phyloP scores from a whole-genome alignment of 768 basidiomycete species.

The Harrya chromipes region DNA sequence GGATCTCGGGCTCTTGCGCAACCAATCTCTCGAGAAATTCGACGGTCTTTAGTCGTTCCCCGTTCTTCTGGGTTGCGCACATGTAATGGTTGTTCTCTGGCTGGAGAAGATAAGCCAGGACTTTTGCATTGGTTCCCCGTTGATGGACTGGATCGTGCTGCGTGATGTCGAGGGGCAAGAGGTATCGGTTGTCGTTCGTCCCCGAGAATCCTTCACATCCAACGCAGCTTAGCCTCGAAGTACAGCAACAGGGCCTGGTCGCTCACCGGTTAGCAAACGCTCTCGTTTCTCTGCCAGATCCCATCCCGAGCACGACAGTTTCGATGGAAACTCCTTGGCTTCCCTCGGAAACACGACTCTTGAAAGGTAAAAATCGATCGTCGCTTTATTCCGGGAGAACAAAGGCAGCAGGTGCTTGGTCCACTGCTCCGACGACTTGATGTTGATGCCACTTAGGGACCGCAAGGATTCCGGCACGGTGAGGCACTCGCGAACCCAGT shows the following conservation, averaged over 20 bases:
- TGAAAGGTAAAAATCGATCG: constrained; percentile 28
- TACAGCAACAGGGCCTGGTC: background rate
- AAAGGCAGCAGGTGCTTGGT: constrained; percentile 8
- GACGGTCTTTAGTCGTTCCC: constrained; percentile 10
- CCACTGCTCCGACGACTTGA: constrained; percentile 23
- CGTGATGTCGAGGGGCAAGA: constrained; percentile 28
- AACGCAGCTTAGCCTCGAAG: background rate
- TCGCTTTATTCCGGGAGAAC: constrained; percentile 18
- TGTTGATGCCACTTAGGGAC: constrained; percentile 21
- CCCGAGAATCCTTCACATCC: constrained; percentile 20
- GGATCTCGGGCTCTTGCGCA: constrained; percentile 31
- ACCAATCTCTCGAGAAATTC: constrained; percentile 32
- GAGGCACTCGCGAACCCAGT: constrained; percentile 18
- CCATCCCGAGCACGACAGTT: constrained; percentile 28
- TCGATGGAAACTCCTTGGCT: constrained; percentile 17
- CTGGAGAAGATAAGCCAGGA: constrained; percentile 20
- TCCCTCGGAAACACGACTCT: constrained; percentile 26
- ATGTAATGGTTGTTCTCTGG: constrained; percentile 21
- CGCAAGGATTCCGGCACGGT: constrained; percentile 16
- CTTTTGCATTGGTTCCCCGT: constrained; percentile 13
- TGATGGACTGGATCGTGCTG: constrained; percentile 22
- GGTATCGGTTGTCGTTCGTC: constrained; percentile 27
- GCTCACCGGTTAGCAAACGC: constrained; percentile 20
- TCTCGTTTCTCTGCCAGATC: constrained; percentile 23
- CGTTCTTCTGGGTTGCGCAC: background rate